phyloP scores from a whole-genome alignment of 23 red algal species.

The Chondrus crispus region DNA sequence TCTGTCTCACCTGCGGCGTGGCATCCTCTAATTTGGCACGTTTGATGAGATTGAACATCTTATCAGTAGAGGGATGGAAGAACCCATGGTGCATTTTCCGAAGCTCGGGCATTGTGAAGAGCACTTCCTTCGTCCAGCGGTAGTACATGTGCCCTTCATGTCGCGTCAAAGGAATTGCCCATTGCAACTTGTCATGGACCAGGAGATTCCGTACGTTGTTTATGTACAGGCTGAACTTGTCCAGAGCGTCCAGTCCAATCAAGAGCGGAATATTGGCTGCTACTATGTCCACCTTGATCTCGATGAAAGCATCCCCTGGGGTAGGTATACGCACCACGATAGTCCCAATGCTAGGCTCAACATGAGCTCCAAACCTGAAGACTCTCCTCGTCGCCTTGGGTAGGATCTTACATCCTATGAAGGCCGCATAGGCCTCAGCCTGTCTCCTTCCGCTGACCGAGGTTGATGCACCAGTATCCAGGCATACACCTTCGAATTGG shows the following conservation, averaged over 20 bases:
- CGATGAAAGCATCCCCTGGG: background rate
- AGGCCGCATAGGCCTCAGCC: background rate
- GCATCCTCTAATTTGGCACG: background rate
- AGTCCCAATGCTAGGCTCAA: background rate
- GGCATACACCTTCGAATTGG: background rate
- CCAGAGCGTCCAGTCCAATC: background rate
- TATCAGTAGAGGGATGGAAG: background rate
- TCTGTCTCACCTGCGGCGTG: background rate
- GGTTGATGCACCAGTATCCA: background rate
- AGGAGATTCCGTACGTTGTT: background rate
- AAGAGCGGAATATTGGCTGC: background rate
- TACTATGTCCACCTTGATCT: background rate
- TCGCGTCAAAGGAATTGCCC: background rate
- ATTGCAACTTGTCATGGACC: background rate
- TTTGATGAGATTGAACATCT: background rate
- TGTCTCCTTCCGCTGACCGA: background rate
- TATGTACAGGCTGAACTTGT: background rate
- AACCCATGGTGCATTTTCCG: background rate
- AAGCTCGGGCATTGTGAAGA: background rate
- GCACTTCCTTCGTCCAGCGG: background rate
- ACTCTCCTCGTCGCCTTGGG: too few relatives aligned
- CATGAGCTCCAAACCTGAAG: background rate
- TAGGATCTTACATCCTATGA: background rate
- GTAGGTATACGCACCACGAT: background rate
- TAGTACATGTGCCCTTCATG: background rate